These are phyloP conservation scores for Hydnum rufescens DNA, from an alignment of 768 basidiomycete species.

Conservation along the genomic window DNA sequence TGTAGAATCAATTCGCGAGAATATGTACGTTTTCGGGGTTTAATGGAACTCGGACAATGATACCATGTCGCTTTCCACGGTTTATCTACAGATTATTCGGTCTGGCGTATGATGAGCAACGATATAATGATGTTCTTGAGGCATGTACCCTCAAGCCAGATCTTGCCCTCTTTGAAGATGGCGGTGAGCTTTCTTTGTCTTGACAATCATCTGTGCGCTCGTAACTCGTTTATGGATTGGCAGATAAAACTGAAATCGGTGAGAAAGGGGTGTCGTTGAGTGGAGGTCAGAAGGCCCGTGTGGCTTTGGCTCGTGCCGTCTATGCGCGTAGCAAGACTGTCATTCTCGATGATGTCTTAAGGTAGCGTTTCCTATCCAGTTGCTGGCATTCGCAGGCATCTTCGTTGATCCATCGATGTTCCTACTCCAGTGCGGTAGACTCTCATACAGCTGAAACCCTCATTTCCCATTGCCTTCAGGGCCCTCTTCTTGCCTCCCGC, in stretches of 20 bases:
- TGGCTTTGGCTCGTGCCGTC: slow-evolving; percentile 23
- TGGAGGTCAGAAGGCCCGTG: slow-evolving; percentile 17
- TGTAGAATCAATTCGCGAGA: slow-evolving; percentile 17
- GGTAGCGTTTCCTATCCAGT: slow-evolving; percentile 1
- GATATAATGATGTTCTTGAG: slow-evolving; percentile 60
- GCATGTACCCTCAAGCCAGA: slow-evolving; percentile 27
- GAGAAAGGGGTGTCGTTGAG: slow-evolving; percentile 11
- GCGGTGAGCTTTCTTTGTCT: slow-evolving; percentile 14
- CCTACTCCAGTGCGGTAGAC: slow-evolving; percentile 22
- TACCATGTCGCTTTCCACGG: background rate
- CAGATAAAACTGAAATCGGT: slow-evolving; percentile 21
- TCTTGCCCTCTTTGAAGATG: slow-evolving; percentile 23
- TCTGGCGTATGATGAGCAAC: slow-evolving; percentile 40
- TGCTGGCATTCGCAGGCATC: background rate
- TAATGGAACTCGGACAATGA: background rate
- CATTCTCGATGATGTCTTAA: slow-evolving; percentile 26
- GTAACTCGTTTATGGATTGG: background rate
- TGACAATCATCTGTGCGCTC: background rate
- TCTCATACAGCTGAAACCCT: slow-evolving; percentile 46
- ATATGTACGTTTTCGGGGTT: slow-evolving; percentile 18
- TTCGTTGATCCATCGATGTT: background rate
- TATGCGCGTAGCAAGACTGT: slow-evolving; percentile 27
- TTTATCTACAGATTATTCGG: slow-evolving; percentile 32
- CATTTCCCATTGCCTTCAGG: slow-evolving; percentile 43
- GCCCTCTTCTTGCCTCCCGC: slow-evolving; percentile 41